Base-by-base conservation (phyloP, 2,329 filamentous ascomycete species). In the Shiraia sp. region DNA sequence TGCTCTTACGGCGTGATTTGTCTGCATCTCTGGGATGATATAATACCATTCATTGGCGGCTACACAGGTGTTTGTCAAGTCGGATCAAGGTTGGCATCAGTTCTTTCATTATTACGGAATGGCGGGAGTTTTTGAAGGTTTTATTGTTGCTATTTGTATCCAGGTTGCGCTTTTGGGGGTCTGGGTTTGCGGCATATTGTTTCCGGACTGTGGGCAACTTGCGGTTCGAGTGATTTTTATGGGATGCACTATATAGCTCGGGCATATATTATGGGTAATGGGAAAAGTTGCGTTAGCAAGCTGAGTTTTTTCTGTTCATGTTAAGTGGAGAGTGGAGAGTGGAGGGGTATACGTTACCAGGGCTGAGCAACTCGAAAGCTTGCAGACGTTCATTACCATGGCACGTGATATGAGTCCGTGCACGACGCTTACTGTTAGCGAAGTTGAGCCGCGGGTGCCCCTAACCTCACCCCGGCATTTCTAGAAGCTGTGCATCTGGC, bases 401-500 rank as follows among this genome's bases (percentile, higher is more conserved):
- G n/a, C n/a, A n/a, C n/a, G n/a, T n/a, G n/a, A 32, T 36, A 30
- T 42, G 35, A 23, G 32, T 42, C 25, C 17, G 32, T 32, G 14
- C 50, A 51, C 49, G 56, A 57, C 45, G 47, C 32, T 38, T 31
- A 36, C 51, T 45, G 51, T 61, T 36, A 51, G 37, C 43, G 44
- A 40, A 42, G 46, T 48, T 39, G 35, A 32, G 42, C 41, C 53
- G 53, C 47, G 59, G 53, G n/a, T n/a, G n/a, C n/a, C n/a, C 50
- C 50, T 47, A 47, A 48, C 40, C 42, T 44, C 46, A 43, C 44
- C 39, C 49, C 40, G 50, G 59, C 60, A 62, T 33, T 38, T 36
- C 47, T 37, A 51, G 57, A 59, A 61, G 59, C 51, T 60, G 61
- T 63, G 64, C 57, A n/a, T 57, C 60, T 65, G 61, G 54, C 63